phyloP scores from a whole-genome alignment of 176 grass and related monocot genomes.

The Eleusine indica region DNA sequence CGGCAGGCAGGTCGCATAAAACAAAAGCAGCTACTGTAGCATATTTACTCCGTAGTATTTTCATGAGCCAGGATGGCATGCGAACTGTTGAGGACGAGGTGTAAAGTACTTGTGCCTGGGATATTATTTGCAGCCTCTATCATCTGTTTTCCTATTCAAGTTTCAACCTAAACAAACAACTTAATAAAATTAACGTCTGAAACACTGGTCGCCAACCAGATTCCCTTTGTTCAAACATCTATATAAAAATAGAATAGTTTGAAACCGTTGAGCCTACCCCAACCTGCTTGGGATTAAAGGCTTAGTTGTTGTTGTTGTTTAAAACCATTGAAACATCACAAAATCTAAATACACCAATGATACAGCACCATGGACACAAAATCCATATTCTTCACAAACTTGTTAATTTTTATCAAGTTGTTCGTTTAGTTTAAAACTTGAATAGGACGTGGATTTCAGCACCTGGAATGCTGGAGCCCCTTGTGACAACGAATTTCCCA shows the following conservation, averaged over 20 bases:
- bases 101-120: background rate
- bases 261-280: no score
- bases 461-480: background rate
- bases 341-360: background rate
- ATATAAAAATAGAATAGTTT: no score
- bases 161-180: no score
- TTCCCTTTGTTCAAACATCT: no score
- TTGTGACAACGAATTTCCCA: background rate
- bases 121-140: background rate
- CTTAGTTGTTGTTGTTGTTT: no score
- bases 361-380: background rate
- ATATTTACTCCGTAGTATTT: background rate
- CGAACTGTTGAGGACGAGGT: background rate
- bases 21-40: background rate
- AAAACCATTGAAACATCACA: no score
- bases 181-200: no score
- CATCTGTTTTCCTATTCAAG: no score
- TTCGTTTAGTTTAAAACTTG: background rate
- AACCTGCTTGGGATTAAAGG: background rate
- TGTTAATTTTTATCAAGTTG: background rate
- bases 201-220: no score
- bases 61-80: background rate
- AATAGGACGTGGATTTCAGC: background rate
- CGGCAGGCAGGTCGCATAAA: background rate
- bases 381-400: background rate